These are phyloP conservation scores for Apophysomyces ossiformis DNA, from an alignment of 371 early-diverging fungal genomes.

Conservation along the genomic window DNA sequence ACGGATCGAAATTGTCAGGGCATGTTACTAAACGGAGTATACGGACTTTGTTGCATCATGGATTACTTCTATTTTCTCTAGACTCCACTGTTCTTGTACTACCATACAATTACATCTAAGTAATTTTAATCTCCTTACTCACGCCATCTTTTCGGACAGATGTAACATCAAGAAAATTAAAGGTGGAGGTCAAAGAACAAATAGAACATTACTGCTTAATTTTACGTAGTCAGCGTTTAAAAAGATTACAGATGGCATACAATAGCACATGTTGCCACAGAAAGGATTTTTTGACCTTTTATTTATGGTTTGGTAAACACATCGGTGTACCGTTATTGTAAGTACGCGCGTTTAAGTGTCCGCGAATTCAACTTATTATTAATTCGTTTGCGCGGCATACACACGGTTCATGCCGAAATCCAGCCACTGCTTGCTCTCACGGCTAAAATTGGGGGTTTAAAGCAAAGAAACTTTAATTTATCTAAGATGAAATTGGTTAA, in stretches of 20 bases:
- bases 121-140: conserved; percentile 6
- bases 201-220: conserved; percentile 5
- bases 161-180: conserved; percentile 3
- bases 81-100: conserved; percentile 9
- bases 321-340: neutral
- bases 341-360: conserved; percentile 5
- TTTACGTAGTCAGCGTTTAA: neutral
- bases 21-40: conserved; percentile 4
- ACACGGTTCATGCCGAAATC: conserved; percentile 2
- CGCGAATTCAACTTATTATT: neutral
- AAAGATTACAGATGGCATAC: neutral
- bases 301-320: neutral
- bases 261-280: conserved; percentile 1
- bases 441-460: no score
- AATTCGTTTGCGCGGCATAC: neutral
- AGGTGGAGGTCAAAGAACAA: neutral
- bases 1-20: conserved; percentile 8
- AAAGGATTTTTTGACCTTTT: neutral
- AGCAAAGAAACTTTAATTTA: no score
- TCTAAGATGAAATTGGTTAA: no score
- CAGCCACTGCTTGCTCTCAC: neutral
- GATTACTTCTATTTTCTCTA: conserved; percentile 9
- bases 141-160: conserved; percentile 8
- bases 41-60: conserved; percentile 8
- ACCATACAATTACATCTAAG: neutral